Base-by-base conservation (phyloP, 2,329 filamentous ascomycete species). In the Zasmidium cellare region DNA sequence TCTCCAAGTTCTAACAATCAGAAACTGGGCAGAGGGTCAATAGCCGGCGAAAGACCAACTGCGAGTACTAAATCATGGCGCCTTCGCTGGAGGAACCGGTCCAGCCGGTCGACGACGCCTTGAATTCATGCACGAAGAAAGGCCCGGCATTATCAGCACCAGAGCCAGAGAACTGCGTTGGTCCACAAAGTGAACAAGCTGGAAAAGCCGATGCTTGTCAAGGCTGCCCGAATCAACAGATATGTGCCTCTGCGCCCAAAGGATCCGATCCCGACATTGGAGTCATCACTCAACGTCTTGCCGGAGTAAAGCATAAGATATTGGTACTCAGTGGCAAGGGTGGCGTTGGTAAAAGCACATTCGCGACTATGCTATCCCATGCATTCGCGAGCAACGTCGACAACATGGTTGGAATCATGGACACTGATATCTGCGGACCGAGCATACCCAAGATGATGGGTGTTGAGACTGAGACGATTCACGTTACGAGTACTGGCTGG, bases 361-460 rank as follows among this genome's bases (percentile, higher is more conserved):
- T 97, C 71, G 93, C 90, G 2, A 89, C 87, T 1, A 85, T 97
- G 68, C 85, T 97, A 18, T 89, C 90, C 1, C 91, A 96, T 72
- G 92, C 90, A 1, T 96, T 99, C 68, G 91, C 94, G 1, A 84
- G 85, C 14, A 91, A 96, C 73, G 86, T 88, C 0, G 85, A 88
- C 47, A 88, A 80, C 56, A 91, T 86, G 1, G 90, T 99, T 24
- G 94, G 93, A 19, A 88, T 99, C 67, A 97, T 97, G 91, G 94
- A 99, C 76, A 96, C 94, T 6, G 94, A 99, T 75, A 96, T 99
- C 62, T 97, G 92, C 76, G 94, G 94, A 0, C 94, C 94, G 0
- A 91, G 87, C 63, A 97, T 99, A 69, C 94, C 94, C 19, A 97
- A 97, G 79, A 97, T 99, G 93, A 92, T 99, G 87, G 94, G 94